Evolutionary conservation across 345 rosid species (phyloP).

Genomic region (Populus ilicifolia): DNA sequence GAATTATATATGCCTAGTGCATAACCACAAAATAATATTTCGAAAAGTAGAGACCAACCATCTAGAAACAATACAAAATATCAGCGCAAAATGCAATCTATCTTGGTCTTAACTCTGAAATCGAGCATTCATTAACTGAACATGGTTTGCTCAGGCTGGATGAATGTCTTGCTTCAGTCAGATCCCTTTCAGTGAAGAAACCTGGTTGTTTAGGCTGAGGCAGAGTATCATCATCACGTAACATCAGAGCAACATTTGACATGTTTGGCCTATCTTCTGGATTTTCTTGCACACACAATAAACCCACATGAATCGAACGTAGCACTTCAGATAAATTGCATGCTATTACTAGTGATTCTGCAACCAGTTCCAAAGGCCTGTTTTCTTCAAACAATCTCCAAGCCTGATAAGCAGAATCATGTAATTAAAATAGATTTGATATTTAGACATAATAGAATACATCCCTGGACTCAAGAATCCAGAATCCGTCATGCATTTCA

Average conservation of each 20-base stretch:
- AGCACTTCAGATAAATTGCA: not conserved
- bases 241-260: not conserved
- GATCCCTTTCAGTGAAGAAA: not conserved
- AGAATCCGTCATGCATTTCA: no score
- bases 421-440: not conserved
- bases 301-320: not conserved
- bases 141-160: not conserved
- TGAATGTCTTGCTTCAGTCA: not conserved
- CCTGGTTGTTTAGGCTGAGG: conserved; percentile 3
- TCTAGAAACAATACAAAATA: no score
- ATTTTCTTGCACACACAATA: not conserved
- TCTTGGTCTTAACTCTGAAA: not conserved
- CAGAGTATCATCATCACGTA: not conserved
- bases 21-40: no score
- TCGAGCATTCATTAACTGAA: not conserved
- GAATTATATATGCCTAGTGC: no score
- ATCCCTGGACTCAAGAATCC: no score
- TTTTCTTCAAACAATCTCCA: not conserved
- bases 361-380: not conserved
- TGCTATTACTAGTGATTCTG: not conserved
- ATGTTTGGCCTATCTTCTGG: not conserved
- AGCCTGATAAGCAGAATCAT: not conserved
- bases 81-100: not conserved
- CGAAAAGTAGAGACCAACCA: no score
- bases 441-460: no score